A percentile compares a stretch with the other conserved stretches of the same genome.
These are phyloP conservation scores for Venturia pyrina DNA, from an alignment of 2,329 filamentous ascomycete genomes.

Conservation along the genomic window DNA sequence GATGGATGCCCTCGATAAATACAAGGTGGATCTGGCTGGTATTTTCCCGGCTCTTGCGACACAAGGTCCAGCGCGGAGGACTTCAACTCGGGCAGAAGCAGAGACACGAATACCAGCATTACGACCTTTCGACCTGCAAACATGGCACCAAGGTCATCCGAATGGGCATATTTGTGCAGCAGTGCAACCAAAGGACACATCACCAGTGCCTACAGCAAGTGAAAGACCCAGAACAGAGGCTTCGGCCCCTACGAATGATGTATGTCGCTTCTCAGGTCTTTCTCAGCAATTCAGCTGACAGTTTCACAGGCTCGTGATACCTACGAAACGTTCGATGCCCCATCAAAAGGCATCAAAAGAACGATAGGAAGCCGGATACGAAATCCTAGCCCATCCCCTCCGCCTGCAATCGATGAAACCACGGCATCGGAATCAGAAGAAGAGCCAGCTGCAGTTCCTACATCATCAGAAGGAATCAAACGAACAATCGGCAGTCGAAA, in stretches of 20 bases:
- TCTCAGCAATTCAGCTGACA: not conserved
- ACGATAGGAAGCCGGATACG: not conserved
- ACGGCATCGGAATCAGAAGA: not conserved
- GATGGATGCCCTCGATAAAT: conserved; percentile 5
- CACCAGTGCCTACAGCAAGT: not conserved
- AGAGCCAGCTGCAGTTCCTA: not conserved
- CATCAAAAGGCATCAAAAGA: not conserved
- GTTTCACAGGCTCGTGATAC: not conserved
- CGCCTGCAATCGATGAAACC: not conserved
- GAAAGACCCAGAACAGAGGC: not conserved
- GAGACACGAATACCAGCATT: conserved; percentile 10
- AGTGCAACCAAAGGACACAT: not conserved
- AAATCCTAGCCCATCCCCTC: not conserved
- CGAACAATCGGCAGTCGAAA: not conserved
- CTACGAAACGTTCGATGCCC: not conserved
- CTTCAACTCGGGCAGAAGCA: not conserved
- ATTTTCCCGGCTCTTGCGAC: conserved; percentile 6
- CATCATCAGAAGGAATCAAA: not conserved
- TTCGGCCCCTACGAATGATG: not conserved
- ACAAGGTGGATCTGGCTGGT: conserved; percentile 4
- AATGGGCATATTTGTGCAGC: not conserved
- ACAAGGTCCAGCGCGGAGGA: not conserved
- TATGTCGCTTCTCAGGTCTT: not conserved
- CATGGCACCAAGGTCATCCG: conserved; percentile 2
- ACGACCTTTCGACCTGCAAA: not conserved